Evolutionary conservation across 2,329 filamentous ascomycete species (phyloP), one percentile per base, ranked within the genome.

Genomic region (Colletotrichum sp.): DNA sequence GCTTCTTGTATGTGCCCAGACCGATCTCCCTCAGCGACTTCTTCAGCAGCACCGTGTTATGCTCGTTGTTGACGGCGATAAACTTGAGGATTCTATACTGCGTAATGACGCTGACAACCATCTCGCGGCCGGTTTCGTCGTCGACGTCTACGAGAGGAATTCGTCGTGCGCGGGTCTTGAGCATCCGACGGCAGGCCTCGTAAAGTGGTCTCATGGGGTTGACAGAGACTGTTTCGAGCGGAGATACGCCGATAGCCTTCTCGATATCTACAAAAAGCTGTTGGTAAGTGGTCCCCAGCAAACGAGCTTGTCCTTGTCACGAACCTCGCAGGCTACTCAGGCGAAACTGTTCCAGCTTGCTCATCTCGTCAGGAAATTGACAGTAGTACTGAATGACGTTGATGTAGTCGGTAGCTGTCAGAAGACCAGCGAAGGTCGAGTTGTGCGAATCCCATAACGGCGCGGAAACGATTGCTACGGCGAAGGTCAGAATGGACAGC

Each of bases 351-450:
- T 98, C 97, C 80, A 99, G 94, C 82, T 96, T 93, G 78, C 93
- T 92, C 76, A 98, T 91, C 74, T 96, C 94, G 79, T 98, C 95
- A 4, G 96, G 97, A 80, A 97, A 97, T 85, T 98, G 96, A 89
- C 96, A 98, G 88, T 99, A 98, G 86, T 99, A 99, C 84, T 98
- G 96, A 55, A 99, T 98, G 73, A 99, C 94, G 82, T 99, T 99
- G 87, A 99, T 97, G 84, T 97, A 99, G 86, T 99, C 97, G 76
- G 96, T 98, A 77, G 96, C 97, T 32, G 97, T 99, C 78, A 99
- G 90, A 65, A 99, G 91, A 52, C 97, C 97, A 55, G 96, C 97
- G 85, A 98, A 99, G 43, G 94, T 95, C 30, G 96, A 98, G 6
- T 93, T 95, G 78, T 94, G 94, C 30, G 96, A 98, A 85, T 99